Percentiles rank a stretch among this genome's conserved stretches.
These are phyloP conservation scores for Linum usitatissimum DNA, from an alignment of 345 rosid genomes.

Conservation along the genomic window DNA sequence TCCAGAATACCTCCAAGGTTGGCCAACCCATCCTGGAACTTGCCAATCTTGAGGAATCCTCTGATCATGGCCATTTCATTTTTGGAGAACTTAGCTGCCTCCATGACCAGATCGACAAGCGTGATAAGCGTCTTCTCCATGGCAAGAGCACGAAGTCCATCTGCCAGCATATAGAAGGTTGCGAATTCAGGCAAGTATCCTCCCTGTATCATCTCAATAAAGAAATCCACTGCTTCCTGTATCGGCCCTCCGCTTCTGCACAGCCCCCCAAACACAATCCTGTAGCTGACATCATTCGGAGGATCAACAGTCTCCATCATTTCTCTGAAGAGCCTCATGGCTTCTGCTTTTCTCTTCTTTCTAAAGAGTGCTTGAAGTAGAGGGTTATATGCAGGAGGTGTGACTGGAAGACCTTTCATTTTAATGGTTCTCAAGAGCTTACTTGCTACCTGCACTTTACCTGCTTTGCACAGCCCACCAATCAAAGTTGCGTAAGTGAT, in stretches of 20 bases:
- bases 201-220: conserved; percentile 55
- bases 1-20: conserved; percentile 49
- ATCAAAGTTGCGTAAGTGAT: conserved; percentile 79
- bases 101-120: conserved; percentile 56
- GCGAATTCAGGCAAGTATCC: conserved; percentile 68
- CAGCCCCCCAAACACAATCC: conserved; percentile 63
- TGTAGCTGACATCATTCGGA: conserved; percentile 54
- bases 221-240: conserved; percentile 71
- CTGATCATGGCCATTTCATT: conserved; percentile 53
- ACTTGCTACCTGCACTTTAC: conserved; percentile 65
- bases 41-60: conserved; percentile 58
- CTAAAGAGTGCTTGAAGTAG: conserved; percentile 66
- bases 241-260: conserved; percentile 70
- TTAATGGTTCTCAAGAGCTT: conserved; percentile 62
- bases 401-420: conserved; percentile 60
- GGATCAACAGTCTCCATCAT: conserved; percentile 49
- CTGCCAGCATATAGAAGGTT: conserved; percentile 70
- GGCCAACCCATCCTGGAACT: conserved; percentile 67
- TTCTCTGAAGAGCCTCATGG: conserved; percentile 70
- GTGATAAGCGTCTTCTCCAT: conserved; percentile 59
- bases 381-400: conserved; percentile 79
- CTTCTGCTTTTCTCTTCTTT: conserved; percentile 52
- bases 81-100: conserved; percentile 45
- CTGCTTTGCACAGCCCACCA: conserved; percentile 76
- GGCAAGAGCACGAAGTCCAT: conserved; percentile 58